Evolutionary conservation across 345 rosid species (phyloP).

Genomic region (Brassica rapa): DNA sequence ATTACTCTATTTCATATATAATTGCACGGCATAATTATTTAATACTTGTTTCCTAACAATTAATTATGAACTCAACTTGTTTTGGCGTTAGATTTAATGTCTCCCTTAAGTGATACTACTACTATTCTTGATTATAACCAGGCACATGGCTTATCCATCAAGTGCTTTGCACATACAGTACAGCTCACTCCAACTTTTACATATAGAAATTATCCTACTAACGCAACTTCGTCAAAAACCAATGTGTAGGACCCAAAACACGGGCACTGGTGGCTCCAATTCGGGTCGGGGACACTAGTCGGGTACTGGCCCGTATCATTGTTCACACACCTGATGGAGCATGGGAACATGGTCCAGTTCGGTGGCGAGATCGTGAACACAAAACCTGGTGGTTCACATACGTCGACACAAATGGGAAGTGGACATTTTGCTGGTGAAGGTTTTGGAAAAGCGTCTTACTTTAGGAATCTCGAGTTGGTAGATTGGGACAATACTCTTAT

Average conservation of each 20-base stretch:
- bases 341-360: slow-evolving; percentile 92
- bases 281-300: slow-evolving; percentile 85
- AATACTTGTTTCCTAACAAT: slow-evolving; percentile 16
- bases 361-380: slow-evolving; percentile 95
- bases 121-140: slow-evolving; percentile 5
- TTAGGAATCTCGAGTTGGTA: slow-evolving; percentile 82
- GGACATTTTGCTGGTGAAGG: slow-evolving; percentile 94
- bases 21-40: slow-evolving; percentile 21
- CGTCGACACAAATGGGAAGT: slow-evolving; percentile 95
- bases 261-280: slow-evolving; percentile 99
- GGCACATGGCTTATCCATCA: slow-evolving; percentile 34
- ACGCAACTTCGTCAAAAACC: slow-evolving; percentile 1
- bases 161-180: slow-evolving; percentile 2
- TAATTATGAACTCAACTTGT: neutral
- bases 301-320: slow-evolving; percentile 95
- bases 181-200: slow-evolving; percentile 20
- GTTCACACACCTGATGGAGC: slow-evolving; percentile 81
- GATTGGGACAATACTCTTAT: slow-evolving; percentile 93
- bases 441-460: slow-evolving; percentile 89
- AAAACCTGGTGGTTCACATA: slow-evolving; percentile 72
- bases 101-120: slow-evolving; percentile 2
- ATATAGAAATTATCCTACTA: neutral
- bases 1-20: neutral
- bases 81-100: neutral
- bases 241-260: slow-evolving; percentile 86